Percentiles rank a stretch among this genome's conserved stretches.
Conservation (phyloP, 1,284 basidiomycete species). For the Tilletia caries region DNA sequence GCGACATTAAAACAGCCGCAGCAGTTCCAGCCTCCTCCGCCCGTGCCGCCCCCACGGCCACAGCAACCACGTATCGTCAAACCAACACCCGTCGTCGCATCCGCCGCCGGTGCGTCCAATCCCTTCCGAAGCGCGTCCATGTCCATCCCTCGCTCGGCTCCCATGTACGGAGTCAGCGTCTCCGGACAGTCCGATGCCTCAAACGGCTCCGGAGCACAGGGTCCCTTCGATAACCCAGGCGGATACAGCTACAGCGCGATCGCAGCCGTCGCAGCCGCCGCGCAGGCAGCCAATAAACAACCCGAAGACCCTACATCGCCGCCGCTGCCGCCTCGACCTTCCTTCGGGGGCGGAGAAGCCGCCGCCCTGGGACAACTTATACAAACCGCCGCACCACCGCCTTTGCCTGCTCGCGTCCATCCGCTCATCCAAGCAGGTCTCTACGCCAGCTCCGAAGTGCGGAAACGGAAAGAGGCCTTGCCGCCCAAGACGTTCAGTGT, state of each 20-base stretch:
- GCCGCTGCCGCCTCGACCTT: constrained; percentile 32
- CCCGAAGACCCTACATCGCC: constrained; percentile 15
- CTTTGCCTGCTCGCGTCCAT: constrained; percentile 44
- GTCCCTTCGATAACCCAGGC: neutral
- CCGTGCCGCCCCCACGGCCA: neutral
- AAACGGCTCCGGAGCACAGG: neutral
- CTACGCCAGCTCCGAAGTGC: constrained; percentile 47
- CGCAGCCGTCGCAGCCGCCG: constrained; percentile 8
- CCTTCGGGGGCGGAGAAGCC: constrained; percentile 19
- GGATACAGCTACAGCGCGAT: constrained; percentile 10
- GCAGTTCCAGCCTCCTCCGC: neutral
- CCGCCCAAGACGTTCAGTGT: constrained; percentile 53
- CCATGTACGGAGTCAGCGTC: constrained; percentile 10
- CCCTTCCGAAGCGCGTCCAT: constrained; percentile 32
- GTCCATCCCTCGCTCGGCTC: constrained; percentile 16
- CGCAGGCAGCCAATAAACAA: neutral
- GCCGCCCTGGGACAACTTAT: constrained; percentile 18
- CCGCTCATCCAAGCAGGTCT: constrained; percentile 53
- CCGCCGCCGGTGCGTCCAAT: constrained; percentile 18
- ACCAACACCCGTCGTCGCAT: constrained; percentile 39
- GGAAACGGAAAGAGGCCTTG: constrained; percentile 40
- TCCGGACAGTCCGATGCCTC: neutral
- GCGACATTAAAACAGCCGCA: neutral
- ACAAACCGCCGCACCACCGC: constrained; percentile 29
- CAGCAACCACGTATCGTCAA: constrained; percentile 37